phyloP scores from a whole-genome alignment of 192 early-diverging fungal genomes.

The Entophlyctis luteolus region DNA sequence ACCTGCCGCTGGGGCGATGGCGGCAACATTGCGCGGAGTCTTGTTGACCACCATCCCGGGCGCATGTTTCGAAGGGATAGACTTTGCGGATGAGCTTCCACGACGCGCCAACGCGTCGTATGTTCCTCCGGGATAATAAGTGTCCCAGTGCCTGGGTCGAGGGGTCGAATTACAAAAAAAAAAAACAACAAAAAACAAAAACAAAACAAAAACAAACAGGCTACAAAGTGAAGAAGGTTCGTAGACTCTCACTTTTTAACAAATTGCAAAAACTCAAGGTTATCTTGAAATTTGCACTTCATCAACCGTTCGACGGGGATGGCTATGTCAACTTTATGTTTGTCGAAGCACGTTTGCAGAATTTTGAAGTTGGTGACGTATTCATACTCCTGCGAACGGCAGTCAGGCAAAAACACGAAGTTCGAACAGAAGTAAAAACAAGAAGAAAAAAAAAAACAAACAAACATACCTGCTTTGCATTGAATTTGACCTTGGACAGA shows the following conservation, averaged over 20 bases:
- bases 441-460: too few relatives aligned
- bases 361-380: conserved; percentile 94
- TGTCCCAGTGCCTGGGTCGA: conserved; percentile 76
- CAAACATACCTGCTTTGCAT: conserved; percentile 88
- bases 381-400: conserved; percentile 90
- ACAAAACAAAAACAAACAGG: conserved; percentile 13
- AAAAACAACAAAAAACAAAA: background rate
- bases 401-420: too few relatives aligned
- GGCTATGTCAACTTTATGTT: conserved; percentile 88
- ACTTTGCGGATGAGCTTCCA: conserved; percentile 19
- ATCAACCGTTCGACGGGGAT: conserved; percentile 85
- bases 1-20: conserved; percentile 36
- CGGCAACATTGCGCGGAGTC: background rate
- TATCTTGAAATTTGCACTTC: conserved; percentile 98
- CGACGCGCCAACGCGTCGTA: conserved; percentile 82
- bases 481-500: conserved; percentile 88
- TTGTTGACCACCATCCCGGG: background rate
- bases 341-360: conserved; percentile 81
- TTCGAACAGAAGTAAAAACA: too few relatives aligned
- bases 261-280: conserved; percentile 98
- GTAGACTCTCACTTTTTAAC: too few relatives aligned
- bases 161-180: background rate
- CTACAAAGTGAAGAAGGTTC: too few relatives aligned
- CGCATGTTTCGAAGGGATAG: background rate
- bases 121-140: conserved; percentile 71